A percentile compares a stretch with the other conserved stretches of the same genome.
Evolutionary conservation across 225 moss, liverwort and hornwort species (phyloP).

Genomic region (Pseudoscleropodium purum): DNA sequence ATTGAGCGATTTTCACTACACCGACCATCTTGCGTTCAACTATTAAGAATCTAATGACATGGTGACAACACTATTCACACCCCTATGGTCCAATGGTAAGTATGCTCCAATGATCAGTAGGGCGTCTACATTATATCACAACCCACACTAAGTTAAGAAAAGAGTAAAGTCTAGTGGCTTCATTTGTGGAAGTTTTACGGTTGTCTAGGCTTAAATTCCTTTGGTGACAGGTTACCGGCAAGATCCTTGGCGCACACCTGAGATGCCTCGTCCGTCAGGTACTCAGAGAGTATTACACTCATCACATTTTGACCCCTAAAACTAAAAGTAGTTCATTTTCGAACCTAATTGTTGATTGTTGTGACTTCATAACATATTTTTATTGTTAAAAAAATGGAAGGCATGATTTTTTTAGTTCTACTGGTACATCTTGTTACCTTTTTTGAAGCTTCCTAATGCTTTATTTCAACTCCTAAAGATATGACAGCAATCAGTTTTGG

Average conservation of each 20-base stretch:
- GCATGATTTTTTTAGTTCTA: background rate
- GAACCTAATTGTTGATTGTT: background rate
- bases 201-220: background rate
- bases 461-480: background rate
- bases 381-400: background rate
- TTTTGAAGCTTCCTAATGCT: background rate
- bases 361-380: background rate
- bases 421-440: background rate
- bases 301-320: background rate
- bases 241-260: conserved; percentile 47
- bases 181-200: background rate
- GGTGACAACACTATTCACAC: background rate
- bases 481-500: background rate
- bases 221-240: conserved; percentile 20
- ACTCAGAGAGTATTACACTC: background rate
- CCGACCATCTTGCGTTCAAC: background rate
- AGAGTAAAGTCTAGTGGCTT: background rate
- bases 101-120: background rate
- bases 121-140: background rate
- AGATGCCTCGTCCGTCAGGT: conserved; percentile 52
- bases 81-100: background rate
- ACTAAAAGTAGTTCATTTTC: background rate
- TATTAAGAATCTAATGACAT: background rate
- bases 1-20: background rate
- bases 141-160: background rate